Percentiles rank a stretch among this genome's conserved stretches.
phyloP scores from a whole-genome alignment of 2,329 filamentous ascomycete genomes.

The Diaporthe sp. region DNA sequence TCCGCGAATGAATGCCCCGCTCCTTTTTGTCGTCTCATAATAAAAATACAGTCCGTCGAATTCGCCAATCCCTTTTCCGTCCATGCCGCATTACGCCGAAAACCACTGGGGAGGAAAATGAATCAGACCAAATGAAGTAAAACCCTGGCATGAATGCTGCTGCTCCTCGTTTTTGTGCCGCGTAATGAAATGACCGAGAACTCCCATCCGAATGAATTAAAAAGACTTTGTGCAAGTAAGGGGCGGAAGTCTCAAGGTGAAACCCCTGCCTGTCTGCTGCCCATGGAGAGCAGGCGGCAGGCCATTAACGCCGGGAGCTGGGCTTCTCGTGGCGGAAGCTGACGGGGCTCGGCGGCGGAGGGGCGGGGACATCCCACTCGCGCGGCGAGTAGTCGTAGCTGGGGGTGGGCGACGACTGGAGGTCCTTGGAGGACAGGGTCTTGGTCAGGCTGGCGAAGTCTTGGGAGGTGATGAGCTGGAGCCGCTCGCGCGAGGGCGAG shows the following conservation, averaged over 20 bases:
- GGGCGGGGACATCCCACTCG: conserved; percentile 75
- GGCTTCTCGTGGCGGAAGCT: conserved; percentile 61
- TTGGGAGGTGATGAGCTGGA: conserved; percentile 61
- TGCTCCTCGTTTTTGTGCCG: conserved; percentile 8
- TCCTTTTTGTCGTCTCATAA: conserved; percentile 21
- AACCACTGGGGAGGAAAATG: conserved; percentile 42
- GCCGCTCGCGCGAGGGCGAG: conserved; percentile 60
- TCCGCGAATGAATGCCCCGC: conserved; percentile 22
- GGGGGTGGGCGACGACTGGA: conserved; percentile 59
- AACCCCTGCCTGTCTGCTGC: background rate
- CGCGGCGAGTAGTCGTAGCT: conserved; percentile 67
- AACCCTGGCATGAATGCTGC: conserved; percentile 24
- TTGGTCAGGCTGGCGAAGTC: conserved; percentile 69
- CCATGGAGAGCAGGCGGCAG: background rate
- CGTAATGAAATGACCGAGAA: conserved; percentile 16
- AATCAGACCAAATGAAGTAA: conserved; percentile 29
- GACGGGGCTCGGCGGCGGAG: conserved; percentile 75
- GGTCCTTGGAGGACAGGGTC: conserved; percentile 61
- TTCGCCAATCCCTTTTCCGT: conserved; percentile 21
- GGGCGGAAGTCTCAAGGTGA: background rate
- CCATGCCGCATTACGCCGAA: conserved; percentile 43
- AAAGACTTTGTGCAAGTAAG: conserved; percentile 12
- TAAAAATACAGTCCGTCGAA: conserved; percentile 34
- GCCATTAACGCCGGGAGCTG: conserved; percentile 22
- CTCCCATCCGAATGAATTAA: conserved; percentile 27